These are phyloP conservation scores for Pinus taeda DNA, from an alignment of 75 land plant genomes.

Conservation along the genomic window DNA sequence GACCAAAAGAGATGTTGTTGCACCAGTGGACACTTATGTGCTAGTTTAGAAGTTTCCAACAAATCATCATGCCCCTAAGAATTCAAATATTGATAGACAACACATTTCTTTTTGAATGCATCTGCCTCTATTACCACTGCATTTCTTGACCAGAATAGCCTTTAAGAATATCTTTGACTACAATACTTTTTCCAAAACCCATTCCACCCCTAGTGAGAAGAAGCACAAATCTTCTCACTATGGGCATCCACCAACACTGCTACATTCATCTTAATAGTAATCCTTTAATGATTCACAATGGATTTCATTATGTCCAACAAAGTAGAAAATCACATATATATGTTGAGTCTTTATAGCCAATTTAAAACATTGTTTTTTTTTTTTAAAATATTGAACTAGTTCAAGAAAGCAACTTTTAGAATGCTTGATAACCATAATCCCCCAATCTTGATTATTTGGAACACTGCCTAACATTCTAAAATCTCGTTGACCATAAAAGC, in stretches of 20 bases:
- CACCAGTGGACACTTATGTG: too few relatives aligned
- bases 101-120: conserved; percentile 88
- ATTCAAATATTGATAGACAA: conserved; percentile 67
- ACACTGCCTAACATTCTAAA: too few relatives aligned
- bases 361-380: too few relatives aligned
- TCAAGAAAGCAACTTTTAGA: too few relatives aligned
- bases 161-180: conserved; percentile 70
- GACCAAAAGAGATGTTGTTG: too few relatives aligned
- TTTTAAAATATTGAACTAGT: too few relatives aligned
- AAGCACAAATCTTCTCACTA: conserved; percentile 63
- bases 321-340: conserved; percentile 59
- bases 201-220: conserved; percentile 90
- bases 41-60: conserved; percentile 76
- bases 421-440: too few relatives aligned
- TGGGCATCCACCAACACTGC: conserved; percentile 10
- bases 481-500: too few relatives aligned
- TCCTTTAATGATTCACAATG: conserved; percentile 17
- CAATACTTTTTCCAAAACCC: conserved; percentile 90
- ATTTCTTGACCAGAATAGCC: conserved; percentile 72
- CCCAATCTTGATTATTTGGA: too few relatives aligned
- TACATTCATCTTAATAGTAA: conserved; percentile 11
- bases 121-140: conserved; percentile 89
- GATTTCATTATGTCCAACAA: conserved; percentile 66
- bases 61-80: conserved; percentile 64
- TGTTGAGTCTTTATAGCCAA: conserved; percentile 43